Base-by-base conservation (phyloP, 495 filamentous ascomycete species). In the Pyrenula aspistea region DNA sequence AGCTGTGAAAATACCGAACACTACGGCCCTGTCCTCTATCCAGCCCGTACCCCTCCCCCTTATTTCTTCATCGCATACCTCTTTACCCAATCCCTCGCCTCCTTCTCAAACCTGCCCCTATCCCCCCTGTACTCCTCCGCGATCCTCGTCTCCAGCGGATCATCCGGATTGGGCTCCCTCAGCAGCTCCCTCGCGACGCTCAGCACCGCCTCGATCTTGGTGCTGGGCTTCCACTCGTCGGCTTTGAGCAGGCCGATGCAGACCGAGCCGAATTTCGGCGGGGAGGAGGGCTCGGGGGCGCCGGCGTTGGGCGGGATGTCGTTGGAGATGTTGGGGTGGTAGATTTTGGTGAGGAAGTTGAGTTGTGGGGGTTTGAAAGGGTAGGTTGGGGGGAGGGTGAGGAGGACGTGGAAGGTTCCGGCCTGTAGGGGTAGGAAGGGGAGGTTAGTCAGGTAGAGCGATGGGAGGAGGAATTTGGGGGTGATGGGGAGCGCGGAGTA, bases 291-390 rank as follows among this genome's bases (percentile, higher is more conserved):
- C 66, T 92, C 95, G 82, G 96, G 97, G 62, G 75, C 84, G 60
- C 96, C 78, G 42, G 75, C 76, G 0, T 93, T 92, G 2, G 93
- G 84, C 64, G 94, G 95, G 83, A 97, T 15, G 70, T 97, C 94
- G 77, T 96, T 96, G 65, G 88, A 91, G 51, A 98, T 83, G 72
- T 98, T 98, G 12, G 94, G 94, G 77, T 98, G 93, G 77, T 95
- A 98, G 73, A 98, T 89, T 67, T 93, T 95, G 47, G 93, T 98
- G 54, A 80, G 78, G 82, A 97, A 98, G 62, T 75, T 84, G 60
- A 98, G 79, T 31, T 75, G 77, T 0, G 94, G 94, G 2, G 93
- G 84, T 64, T 94, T 95, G 83, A 97, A 98, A 10, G 93, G 93
- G 75, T 97, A 98, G 60, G 93, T 87, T 57, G 70, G 73, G 20